These are phyloP conservation scores for Phoenix roebelenii DNA, from an alignment of 176 grass and related monocot genomes.

Conservation along the genomic window DNA sequence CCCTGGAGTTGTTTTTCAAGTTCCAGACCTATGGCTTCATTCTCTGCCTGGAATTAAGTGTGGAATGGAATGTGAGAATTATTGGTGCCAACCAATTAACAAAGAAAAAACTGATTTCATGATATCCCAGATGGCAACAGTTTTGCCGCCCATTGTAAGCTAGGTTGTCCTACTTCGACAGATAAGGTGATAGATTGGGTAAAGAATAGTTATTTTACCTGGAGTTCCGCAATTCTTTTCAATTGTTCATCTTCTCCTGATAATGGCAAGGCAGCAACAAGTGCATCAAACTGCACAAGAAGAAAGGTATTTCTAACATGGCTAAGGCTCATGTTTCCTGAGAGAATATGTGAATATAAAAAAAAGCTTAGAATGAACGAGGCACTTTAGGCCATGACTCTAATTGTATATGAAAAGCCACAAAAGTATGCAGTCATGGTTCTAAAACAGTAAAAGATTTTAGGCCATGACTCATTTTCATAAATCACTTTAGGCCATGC, in stretches of 20 bases:
- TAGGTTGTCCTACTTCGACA: not conserved
- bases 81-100: not conserved
- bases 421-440: not conserved
- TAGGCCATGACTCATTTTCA: too few relatives aligned
- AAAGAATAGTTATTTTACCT: slow-evolving; percentile 29
- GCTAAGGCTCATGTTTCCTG: not conserved
- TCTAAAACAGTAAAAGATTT: not conserved
- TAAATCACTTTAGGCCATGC: too few relatives aligned
- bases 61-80: not conserved
- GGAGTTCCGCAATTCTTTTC: slow-evolving; percentile 78
- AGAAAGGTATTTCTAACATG: not conserved
- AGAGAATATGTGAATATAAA: not conserved
- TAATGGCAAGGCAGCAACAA: slow-evolving; percentile 72
- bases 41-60: slow-evolving; percentile 53
- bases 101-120: not conserved
- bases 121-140: not conserved
- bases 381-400: too few relatives aligned
- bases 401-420: too few relatives aligned
- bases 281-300: slow-evolving; percentile 67
- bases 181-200: not conserved
- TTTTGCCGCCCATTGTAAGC: not conserved
- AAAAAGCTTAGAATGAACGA: not conserved
- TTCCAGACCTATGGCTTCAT: slow-evolving; percentile 63
- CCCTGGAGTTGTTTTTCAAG: slow-evolving; percentile 83
- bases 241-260: slow-evolving; percentile 70